Evolutionary conservation across 2,329 filamentous ascomycete species (phyloP), one percentile per base, ranked within the genome.

Genomic region (Aspergillus tamarii): DNA sequence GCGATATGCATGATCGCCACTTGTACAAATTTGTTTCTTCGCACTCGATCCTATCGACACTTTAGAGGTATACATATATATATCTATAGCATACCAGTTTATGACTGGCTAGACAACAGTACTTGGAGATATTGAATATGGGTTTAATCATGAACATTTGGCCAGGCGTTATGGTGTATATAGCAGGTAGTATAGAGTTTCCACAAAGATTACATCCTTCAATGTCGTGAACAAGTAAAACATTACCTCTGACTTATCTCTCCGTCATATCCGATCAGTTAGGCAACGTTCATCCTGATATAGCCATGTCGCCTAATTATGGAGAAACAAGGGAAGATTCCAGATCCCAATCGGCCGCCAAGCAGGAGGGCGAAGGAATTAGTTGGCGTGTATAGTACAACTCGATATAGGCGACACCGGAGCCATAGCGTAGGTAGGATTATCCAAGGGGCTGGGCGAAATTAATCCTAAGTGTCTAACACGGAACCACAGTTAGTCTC

Each of bases 171-270:
- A 54, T 23, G 52, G 52, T 23, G 30, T 54, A 54, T 5, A 54
- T 54, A 54, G 30, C n/a, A 34, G 52, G 52, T 23, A 23, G 36
- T 36, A 54, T 54, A 54, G 52, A 54, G 16, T n/a, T 53, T 21
- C 28, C 3, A 36, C 50, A 23, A 34, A 7, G 8, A 32, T 34
- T 53, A 34, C 50, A n/a, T 50, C 19, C 12, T 50, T 21, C 21
- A 43, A 9, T n/a, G 19, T 9, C n/a, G 14, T 43, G 19, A 11
- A 5, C 43, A 23, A 21, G 11, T 14, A 21, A 5, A 23, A 21
- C 4, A 46, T 12, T 46, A 6, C 43, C 43, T 12, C n/a, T 12
- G 1, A 6, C 1, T 11, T n/a, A 4, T 4, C 8, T 6, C 10
- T 21, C 43, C 9, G 4, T 12, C 43, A 0, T 4, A 4, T 4